phyloP scores from a whole-genome alignment of 208 protist species.

The Tritrichomonas foetus region DNA sequence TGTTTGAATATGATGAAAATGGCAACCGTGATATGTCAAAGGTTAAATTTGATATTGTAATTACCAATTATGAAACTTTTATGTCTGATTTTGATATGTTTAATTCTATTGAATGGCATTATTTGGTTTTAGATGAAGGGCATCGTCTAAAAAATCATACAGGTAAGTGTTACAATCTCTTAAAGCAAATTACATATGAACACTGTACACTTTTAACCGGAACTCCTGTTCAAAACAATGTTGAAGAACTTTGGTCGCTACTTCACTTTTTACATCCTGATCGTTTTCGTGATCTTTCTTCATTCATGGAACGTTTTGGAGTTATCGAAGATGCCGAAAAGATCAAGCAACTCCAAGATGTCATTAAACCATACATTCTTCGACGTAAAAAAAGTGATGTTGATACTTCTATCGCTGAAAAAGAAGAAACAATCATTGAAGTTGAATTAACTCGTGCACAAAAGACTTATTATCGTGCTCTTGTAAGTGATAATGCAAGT shows the following conservation, averaged over 20 bases:
- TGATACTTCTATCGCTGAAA: slow-evolving; percentile 78
- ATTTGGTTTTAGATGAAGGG: slow-evolving; percentile 55
- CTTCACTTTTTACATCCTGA: slow-evolving; percentile 51
- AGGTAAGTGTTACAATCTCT: background rate
- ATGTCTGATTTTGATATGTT: slow-evolving; percentile 44
- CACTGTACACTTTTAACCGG: slow-evolving; percentile 43
- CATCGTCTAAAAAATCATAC: slow-evolving; percentile 53
- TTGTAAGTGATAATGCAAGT: slow-evolving; percentile 53
- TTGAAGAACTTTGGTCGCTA: slow-evolving; percentile 51
- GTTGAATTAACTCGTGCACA: slow-evolving; percentile 63
- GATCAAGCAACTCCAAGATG: background rate
- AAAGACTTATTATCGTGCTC: slow-evolving; percentile 66
- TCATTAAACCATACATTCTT: background rate
- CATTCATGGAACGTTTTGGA: slow-evolving; percentile 7
- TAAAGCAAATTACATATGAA: background rate
- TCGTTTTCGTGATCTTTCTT: background rate
- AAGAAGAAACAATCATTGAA: slow-evolving; percentile 63
- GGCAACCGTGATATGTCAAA: background rate
- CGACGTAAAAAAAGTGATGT: slow-evolving; percentile 84
- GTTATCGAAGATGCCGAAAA: slow-evolving; percentile 52
- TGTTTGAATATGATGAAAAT: background rate
- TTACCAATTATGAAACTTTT: slow-evolving; percentile 50
- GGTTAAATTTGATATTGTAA: background rate
- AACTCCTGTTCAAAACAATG: slow-evolving; percentile 57
- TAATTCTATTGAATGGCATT: slow-evolving; percentile 47